Conservation (phyloP, 2,329 filamentous ascomycete species). For the Waltergamsia citrina region DNA sequence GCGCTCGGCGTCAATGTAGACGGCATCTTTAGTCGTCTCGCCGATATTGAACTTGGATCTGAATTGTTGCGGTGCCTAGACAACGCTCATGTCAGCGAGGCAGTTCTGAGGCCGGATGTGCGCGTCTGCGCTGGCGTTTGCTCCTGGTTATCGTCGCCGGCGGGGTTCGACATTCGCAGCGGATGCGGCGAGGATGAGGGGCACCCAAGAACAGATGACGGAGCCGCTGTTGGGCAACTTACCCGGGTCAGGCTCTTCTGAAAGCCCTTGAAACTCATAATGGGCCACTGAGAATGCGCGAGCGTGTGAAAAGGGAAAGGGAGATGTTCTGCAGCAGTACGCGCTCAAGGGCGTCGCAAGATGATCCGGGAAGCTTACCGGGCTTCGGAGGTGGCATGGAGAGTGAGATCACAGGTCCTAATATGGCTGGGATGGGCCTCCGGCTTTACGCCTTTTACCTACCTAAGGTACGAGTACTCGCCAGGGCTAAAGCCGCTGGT, state of each 20-base stretch:
- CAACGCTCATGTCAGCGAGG: neutral
- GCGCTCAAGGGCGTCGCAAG: conserved; percentile 1
- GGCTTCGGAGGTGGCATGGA: conserved; percentile 2
- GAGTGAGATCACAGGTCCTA: neutral
- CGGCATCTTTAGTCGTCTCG: conserved; percentile 87
- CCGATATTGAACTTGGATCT: conserved; percentile 91
- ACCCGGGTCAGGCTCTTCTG: conserved; percentile 83
- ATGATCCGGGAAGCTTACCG: neutral
- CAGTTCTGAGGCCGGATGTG: neutral
- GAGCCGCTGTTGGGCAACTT: conserved; percentile 22
- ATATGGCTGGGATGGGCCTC: neutral
- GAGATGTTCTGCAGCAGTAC: too few relatives aligned
- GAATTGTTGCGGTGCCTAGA: conserved; percentile 78
- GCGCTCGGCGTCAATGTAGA: conserved; percentile 90
- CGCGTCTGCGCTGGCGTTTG: neutral
- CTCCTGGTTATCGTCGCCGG: neutral
- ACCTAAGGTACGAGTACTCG: too few relatives aligned
- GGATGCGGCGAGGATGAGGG: conserved; percentile 16
- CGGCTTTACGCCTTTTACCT: neutral
- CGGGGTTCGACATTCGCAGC: neutral
- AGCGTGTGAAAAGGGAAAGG: neutral
- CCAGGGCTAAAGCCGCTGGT: too few relatives aligned
- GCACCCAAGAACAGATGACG: too few relatives aligned
- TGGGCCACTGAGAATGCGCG: conserved; percentile 7
- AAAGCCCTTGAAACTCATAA: conserved; percentile 96